Conservation (phyloP, 352 stramenopile species). For the Peronospora farinosa region DNA sequence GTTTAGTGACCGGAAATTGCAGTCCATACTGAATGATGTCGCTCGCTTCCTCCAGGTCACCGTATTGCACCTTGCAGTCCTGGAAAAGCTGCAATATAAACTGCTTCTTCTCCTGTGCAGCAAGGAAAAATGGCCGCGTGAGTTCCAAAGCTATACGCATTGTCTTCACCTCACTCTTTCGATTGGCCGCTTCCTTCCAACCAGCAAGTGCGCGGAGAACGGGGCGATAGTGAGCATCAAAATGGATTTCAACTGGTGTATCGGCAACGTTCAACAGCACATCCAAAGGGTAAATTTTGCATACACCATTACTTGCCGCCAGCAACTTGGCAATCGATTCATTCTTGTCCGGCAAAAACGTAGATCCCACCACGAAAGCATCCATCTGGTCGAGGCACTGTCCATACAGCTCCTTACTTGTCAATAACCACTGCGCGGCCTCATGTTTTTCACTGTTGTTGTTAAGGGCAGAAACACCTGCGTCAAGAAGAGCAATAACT, state of each 20-base stretch:
- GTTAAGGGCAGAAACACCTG: conserved; percentile 14
- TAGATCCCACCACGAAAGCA: conserved; percentile 14
- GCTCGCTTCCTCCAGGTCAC: conserved; percentile 50
- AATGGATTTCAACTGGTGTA: conserved; percentile 35
- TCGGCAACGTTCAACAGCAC: conserved; percentile 13
- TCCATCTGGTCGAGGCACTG: conserved; percentile 33
- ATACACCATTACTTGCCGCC: conserved; percentile 42
- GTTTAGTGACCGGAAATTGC: conserved; percentile 43
- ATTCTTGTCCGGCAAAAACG: conserved; percentile 20
- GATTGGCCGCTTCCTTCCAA: conserved; percentile 26
- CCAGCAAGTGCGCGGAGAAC: conserved; percentile 31
- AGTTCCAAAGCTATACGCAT: conserved; percentile 34
- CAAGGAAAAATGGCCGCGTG: conserved; percentile 46
- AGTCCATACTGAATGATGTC: conserved; percentile 53
- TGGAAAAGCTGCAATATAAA: conserved; percentile 68
- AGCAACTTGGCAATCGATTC: conserved; percentile 28
- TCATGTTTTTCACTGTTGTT: conserved; percentile 14
- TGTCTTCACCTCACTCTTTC: conserved; percentile 16
- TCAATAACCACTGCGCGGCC: conserved; percentile 31
- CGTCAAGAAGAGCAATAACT: conserved; percentile 27
- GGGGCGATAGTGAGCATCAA: conserved; percentile 38
- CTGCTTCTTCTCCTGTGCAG: conserved; percentile 50
- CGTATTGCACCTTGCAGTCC: conserved; percentile 61
- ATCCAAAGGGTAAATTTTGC: conserved; percentile 29
- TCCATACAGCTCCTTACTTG: conserved; percentile 31